Conservation (phyloP, 2,329 filamentous ascomycete species). For the Zymoseptoria tritici region DNA sequence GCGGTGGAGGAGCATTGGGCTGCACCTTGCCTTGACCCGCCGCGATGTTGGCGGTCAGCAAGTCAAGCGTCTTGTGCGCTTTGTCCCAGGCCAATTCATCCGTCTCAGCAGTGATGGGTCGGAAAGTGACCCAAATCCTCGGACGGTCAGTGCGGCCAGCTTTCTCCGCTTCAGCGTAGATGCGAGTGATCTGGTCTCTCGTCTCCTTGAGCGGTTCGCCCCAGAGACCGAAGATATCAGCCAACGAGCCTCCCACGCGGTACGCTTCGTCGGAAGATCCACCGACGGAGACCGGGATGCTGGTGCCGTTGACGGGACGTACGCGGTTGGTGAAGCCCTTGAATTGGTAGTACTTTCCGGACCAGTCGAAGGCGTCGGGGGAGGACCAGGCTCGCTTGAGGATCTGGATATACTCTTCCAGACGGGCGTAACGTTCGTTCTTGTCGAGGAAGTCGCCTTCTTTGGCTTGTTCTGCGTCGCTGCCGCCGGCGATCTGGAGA, state of each 20-base stretch:
- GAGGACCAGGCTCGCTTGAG: constrained; percentile 53
- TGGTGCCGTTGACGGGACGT: constrained; percentile 43
- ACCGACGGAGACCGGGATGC: constrained; percentile 52
- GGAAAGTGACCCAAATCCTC: constrained; percentile 58
- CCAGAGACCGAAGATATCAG: constrained; percentile 58
- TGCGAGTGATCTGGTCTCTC: constrained; percentile 54
- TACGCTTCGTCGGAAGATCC: constrained; percentile 54
- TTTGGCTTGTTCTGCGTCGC: constrained; percentile 51
- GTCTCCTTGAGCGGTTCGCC: constrained; percentile 58
- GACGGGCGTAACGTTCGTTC: constrained; percentile 49
- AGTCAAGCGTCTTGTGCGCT: constrained; percentile 50
- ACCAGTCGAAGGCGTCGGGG: constrained; percentile 53
- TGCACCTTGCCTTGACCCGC: constrained; percentile 18
- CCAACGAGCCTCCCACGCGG: constrained; percentile 50
- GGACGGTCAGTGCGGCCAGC: constrained; percentile 50
- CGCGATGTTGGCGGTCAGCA: constrained; percentile 39
- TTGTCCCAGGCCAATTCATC: constrained; percentile 57
- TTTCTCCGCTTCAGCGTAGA: constrained; percentile 52
- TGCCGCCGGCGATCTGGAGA: constrained; percentile 49
- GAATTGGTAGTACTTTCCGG: constrained; percentile 53
- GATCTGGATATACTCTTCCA: constrained; percentile 57
- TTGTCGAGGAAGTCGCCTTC: constrained; percentile 55
- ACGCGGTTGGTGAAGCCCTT: constrained; percentile 51
- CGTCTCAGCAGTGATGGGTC: constrained; percentile 54
- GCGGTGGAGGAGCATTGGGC: constrained; percentile 36